Percentiles rank a stretch among this genome's conserved stretches.
phyloP scores from a whole-genome alignment of 169 alveolate species.

The Plasmodium falciparum region DNA sequence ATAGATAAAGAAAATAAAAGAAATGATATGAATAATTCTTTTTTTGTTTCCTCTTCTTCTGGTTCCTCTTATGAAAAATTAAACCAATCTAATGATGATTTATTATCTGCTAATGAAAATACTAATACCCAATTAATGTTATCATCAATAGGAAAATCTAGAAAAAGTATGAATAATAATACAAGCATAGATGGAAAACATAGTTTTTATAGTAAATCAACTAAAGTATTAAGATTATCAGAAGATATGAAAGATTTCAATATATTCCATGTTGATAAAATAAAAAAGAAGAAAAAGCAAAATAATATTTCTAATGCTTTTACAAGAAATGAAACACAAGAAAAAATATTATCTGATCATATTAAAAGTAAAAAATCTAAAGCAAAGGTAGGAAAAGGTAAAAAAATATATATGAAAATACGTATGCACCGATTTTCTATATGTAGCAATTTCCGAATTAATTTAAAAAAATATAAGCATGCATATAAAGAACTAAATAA shows the following conservation, averaged over 20 bases:
- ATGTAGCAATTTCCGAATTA: conserved; percentile 41
- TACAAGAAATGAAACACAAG: conserved; percentile 1
- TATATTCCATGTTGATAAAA: background rate
- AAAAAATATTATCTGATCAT: background rate
- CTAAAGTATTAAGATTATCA: conserved; percentile 21
- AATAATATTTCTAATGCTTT: background rate
- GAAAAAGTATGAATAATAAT: conserved; percentile 37
- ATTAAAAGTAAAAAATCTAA: too few species aligned
- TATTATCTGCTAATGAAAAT: conserved; percentile 30
- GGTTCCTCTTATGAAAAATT: background rate
- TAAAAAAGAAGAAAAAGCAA: background rate
- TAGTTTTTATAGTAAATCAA: conserved; percentile 64
- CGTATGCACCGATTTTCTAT: conserved; percentile 75
- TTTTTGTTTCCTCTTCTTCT: conserved; percentile 74
- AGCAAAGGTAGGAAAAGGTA: background rate
- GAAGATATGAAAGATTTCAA: conserved; percentile 13
- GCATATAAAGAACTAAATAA: conserved; percentile 46
- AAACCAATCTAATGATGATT: conserved; percentile 15
- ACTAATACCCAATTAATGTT: conserved; percentile 36
- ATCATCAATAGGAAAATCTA: conserved; percentile 66
- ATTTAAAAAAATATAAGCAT: conserved; percentile 51
- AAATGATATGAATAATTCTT: conserved; percentile 71
- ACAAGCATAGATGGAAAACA: conserved; percentile 43
- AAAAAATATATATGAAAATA: conserved; percentile 51
- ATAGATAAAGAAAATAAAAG: conserved; percentile 67